These are phyloP conservation scores for Nidularia sp. DNA, from an alignment of 768 basidiomycete species.

Conservation along the genomic window DNA sequence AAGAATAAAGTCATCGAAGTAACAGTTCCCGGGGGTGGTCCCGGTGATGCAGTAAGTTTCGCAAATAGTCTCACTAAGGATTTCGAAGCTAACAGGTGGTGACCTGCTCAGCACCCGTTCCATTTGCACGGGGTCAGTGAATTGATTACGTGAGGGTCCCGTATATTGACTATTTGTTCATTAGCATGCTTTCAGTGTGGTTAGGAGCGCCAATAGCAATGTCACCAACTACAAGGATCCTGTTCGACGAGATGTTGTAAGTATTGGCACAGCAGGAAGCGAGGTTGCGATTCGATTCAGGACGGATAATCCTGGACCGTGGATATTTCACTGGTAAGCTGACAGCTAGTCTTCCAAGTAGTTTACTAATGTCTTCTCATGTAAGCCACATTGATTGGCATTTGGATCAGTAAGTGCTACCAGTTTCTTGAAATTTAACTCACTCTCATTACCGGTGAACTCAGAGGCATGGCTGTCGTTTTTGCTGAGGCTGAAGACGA, in stretches of 20 bases:
- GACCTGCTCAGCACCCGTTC: conserved; percentile 23
- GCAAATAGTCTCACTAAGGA: not conserved
- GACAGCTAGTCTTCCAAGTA: too few relatives aligned
- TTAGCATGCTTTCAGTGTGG: conserved; percentile 28
- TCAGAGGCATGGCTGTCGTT: too few relatives aligned
- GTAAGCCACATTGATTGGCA: too few relatives aligned
- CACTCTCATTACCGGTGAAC: too few relatives aligned
- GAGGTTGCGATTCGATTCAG: too few relatives aligned
- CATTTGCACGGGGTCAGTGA: conserved; percentile 32
- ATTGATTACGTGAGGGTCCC: not conserved
- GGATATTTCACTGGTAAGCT: too few relatives aligned
- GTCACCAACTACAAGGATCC: conserved; percentile 39
- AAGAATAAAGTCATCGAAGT: conserved; percentile 34
- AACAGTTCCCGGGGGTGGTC: conserved; percentile 21
- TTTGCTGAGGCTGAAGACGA: too few relatives aligned
- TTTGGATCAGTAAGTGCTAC: too few relatives aligned
- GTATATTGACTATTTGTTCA: not conserved
- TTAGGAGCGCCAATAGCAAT: conserved; percentile 23
- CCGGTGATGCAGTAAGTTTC: conserved; percentile 11
- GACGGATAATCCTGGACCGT: too few relatives aligned
- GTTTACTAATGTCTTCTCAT: too few relatives aligned
- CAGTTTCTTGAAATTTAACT: too few relatives aligned
- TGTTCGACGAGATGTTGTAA: conserved; percentile 6
- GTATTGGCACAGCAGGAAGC: too few relatives aligned
- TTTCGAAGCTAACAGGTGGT: not conserved